Evolutionary conservation across 805 yeast genomes (phyloP).

Genomic region (Debaryomyces hansenii): DNA sequence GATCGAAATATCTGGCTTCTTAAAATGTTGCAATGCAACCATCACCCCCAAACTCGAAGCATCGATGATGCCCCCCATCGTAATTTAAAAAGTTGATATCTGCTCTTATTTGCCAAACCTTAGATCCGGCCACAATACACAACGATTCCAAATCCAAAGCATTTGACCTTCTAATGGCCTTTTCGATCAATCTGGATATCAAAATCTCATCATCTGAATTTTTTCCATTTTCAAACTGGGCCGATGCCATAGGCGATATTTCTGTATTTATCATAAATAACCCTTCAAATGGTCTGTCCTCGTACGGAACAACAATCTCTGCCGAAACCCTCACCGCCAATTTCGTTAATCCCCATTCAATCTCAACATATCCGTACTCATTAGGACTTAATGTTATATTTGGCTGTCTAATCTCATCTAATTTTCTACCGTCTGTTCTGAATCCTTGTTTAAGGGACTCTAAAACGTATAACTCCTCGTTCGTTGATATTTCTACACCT

Average conservation of each 20-base stretch:
- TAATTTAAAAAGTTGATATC: slow-evolving; percentile 86
- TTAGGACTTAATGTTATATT: slow-evolving; percentile 56
- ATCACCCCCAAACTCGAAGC: slow-evolving; percentile 88
- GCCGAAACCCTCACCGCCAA: slow-evolving; percentile 74
- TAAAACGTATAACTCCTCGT: slow-evolving; percentile 61
- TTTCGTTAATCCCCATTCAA: slow-evolving; percentile 70
- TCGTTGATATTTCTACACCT: slow-evolving; percentile 58
- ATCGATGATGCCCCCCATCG: slow-evolving; percentile 90
- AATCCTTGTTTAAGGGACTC: slow-evolving; percentile 62
- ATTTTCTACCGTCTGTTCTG: slow-evolving; percentile 68
- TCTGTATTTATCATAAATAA: slow-evolving; percentile 81
- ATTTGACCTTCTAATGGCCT: slow-evolving; percentile 85
- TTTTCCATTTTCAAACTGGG: slow-evolving; percentile 73
- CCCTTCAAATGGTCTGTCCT: slow-evolving; percentile 94
- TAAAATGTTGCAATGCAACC: slow-evolving; percentile 79
- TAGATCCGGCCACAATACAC: slow-evolving; percentile 86
- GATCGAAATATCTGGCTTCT: slow-evolving; percentile 74
- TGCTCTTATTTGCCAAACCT: slow-evolving; percentile 89
- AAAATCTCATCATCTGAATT: slow-evolving; percentile 79
- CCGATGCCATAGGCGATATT: slow-evolving; percentile 85
- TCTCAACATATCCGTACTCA: slow-evolving; percentile 80
- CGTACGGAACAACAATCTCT: slow-evolving; percentile 74
- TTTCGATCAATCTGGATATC: slow-evolving; percentile 81
- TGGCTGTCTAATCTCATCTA: slow-evolving; percentile 65
- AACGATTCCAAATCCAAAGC: slow-evolving; percentile 89